Evolutionary conservation across 2,329 filamentous ascomycete genomes (phyloP), one percentile per base, ranked within the genome.

Genomic region (Elsinoe fawcettii): DNA sequence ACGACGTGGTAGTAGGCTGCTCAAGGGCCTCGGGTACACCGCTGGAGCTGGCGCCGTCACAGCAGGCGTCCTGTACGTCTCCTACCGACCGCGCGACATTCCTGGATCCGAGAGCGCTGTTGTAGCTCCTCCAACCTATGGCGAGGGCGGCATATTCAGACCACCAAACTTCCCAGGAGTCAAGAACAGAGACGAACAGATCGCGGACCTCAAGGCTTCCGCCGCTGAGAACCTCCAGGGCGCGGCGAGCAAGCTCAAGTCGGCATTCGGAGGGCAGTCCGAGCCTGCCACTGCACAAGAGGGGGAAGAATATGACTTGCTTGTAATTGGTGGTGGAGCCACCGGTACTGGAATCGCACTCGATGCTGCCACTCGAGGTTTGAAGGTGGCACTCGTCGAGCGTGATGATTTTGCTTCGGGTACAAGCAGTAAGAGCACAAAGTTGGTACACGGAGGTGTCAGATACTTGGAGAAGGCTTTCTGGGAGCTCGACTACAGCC

Each of bases 381-480:
- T 92, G 65, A 88, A 85, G 72, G 88, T 93, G 59, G 88, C 88
- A 11, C 74, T 91, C 53, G 86, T 93, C 14, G 88, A 93, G 74
- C 80, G 87, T 60, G 88, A 92, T 70, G 88, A 93, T 72, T 93
- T 92, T 70, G 85, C 85, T 64, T 80, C 85, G 61, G 88, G 88
- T 27, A 92, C 88, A 39, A 90, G 86, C 75, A 89, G 86, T 71
- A 92, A 92, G 76, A 90, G 86, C 74, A 93, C 88, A 51, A 93
- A 93, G 73, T 78, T 93, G 55, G 88, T 93, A 16, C 88, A 93
- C 72, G 88, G 88, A 63, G 88, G 88, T 67, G 88, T 93, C 59
- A 82, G 88, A 63, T 93, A 92, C 69, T 77, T 93, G 59, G 88
- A 93, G 71, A 93, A 93, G 76, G 88, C 88, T 56, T 83, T 93